phyloP scores from a whole-genome alignment of 805 yeast genomes.

The Ogataea haglerorum region DNA sequence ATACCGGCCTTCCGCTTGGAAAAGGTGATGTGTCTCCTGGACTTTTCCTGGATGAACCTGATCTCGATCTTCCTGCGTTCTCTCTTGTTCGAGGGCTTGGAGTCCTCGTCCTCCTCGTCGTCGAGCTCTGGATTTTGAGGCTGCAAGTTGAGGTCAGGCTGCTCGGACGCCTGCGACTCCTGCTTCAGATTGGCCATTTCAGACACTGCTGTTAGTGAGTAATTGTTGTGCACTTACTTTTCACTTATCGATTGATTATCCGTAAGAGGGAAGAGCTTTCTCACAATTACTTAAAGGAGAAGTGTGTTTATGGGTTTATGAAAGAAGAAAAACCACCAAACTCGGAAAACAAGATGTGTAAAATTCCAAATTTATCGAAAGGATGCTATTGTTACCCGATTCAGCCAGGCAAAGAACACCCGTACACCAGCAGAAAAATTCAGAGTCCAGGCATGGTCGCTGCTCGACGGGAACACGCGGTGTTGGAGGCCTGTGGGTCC shows the following conservation, averaged over 20 bases:
- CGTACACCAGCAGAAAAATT: conserved; percentile 3
- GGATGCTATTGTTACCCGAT: conserved; percentile 7
- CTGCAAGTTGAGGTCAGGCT: conserved; percentile 21
- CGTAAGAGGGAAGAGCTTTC: conserved; percentile 14
- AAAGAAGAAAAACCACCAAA: conserved; percentile 19
- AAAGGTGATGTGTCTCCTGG: conserved; percentile 96
- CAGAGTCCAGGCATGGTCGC: too few relatives aligned
- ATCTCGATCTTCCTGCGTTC: conserved; percentile 90
- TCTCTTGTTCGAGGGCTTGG: conserved; percentile 46
- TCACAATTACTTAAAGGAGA: conserved; percentile 17
- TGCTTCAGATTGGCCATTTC: conserved; percentile 23
- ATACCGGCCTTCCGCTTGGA: conserved; percentile 98
- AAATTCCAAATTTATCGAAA: conserved; percentile 17
- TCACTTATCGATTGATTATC: conserved; percentile 17
- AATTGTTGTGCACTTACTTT: conserved; percentile 13
- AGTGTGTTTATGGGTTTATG: conserved; percentile 14
- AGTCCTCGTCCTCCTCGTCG: conserved; percentile 53
- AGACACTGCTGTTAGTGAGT: conserved; percentile 20
- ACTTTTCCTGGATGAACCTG: conserved; percentile 94
- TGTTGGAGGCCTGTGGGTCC: too few relatives aligned
- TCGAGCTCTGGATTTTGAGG: conserved; percentile 34
- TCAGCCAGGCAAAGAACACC: background rate
- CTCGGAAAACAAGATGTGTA: conserved; percentile 19
- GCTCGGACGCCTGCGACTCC: conserved; percentile 24
- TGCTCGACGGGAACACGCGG: background rate